Percentiles rank a stretch among this genome's conserved stretches.
phyloP scores from a whole-genome alignment of 2,329 filamentous ascomycete genomes.

The Ophiosphaerella korrae region DNA sequence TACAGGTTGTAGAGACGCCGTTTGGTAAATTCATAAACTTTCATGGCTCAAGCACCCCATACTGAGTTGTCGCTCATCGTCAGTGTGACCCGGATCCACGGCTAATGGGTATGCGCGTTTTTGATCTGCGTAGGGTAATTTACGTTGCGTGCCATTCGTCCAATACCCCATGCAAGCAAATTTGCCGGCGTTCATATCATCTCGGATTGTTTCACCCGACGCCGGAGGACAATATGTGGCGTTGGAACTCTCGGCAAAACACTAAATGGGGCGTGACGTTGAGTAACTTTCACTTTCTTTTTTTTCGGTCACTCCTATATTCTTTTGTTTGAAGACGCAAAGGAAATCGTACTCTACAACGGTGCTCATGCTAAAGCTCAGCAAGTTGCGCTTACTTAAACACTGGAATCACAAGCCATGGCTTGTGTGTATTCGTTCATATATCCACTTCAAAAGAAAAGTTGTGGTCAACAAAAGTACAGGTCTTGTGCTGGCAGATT shows the following conservation, averaged over 20 bases:
- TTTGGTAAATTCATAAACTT: neutral
- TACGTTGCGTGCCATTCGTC: neutral
- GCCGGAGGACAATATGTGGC: slow-evolving; percentile 6
- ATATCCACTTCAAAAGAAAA: too few relatives aligned
- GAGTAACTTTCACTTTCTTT: neutral
- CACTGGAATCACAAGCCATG: too few relatives aligned
- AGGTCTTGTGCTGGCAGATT: too few relatives aligned
- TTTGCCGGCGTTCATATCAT: slow-evolving; percentile 33
- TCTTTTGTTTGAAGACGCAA: too few relatives aligned
- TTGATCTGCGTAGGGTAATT: slow-evolving; percentile 1
- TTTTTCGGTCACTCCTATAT: too few relatives aligned
- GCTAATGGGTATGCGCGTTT: neutral
- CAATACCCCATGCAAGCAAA: slow-evolving; percentile 6
- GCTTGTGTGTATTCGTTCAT: too few relatives aligned
- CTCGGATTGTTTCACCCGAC: slow-evolving; percentile 19
- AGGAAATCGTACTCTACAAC: too few relatives aligned
- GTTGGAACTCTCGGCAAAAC: slow-evolving; percentile 9
- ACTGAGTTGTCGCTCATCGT: neutral
- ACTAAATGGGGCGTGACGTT: slow-evolving; percentile 18
- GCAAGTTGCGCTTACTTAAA: too few relatives aligned
- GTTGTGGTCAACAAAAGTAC: too few relatives aligned
- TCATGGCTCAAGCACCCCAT: neutral
- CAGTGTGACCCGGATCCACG: neutral
- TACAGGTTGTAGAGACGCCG: too few relatives aligned
- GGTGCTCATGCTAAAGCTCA: too few relatives aligned